phyloP scores from a whole-genome alignment of 2,329 filamentous ascomycete genomes.

The Capronia coronata region DNA sequence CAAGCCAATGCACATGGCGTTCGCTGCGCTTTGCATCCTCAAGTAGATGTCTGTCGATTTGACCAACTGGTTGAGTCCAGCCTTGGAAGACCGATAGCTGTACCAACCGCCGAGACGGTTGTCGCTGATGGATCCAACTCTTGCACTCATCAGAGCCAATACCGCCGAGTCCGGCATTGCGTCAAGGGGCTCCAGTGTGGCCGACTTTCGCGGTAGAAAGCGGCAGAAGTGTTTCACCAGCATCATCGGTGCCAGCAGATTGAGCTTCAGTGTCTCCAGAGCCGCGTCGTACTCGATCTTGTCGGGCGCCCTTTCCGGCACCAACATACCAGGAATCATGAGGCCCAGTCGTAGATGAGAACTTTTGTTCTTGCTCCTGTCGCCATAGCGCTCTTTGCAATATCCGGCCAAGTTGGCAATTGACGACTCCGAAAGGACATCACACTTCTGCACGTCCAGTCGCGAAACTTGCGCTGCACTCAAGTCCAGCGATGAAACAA shows the following conservation, averaged over 20 bases:
- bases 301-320: conserved; percentile 62
- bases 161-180: conserved; percentile 42
- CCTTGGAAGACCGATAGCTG: conserved; percentile 69
- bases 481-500: conserved; percentile 40
- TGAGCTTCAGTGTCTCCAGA: conserved; percentile 65
- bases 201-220: conserved; percentile 59
- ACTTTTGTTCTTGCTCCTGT: conserved; percentile 31
- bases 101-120: conserved; percentile 76
- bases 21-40: conserved; percentile 49
- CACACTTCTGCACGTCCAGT: conserved; percentile 38
- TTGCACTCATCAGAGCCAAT: conserved; percentile 69
- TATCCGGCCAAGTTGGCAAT: conserved; percentile 52
- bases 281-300: conserved; percentile 58
- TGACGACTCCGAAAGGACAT: conserved; percentile 46
- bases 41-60: conserved; percentile 67
- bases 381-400: conserved; percentile 48
- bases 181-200: conserved; percentile 32
- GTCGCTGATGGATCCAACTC: conserved; percentile 67
- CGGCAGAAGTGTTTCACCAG: conserved; percentile 68
- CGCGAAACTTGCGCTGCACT: conserved; percentile 26
- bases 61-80: conserved; percentile 63
- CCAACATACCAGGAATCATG: conserved; percentile 63
- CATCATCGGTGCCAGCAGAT: conserved; percentile 66
- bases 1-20: conserved; percentile 61
- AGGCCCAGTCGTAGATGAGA: conserved; percentile 62